Conservation (phyloP, 805 yeast species). For the Candida adriatica region DNA sequence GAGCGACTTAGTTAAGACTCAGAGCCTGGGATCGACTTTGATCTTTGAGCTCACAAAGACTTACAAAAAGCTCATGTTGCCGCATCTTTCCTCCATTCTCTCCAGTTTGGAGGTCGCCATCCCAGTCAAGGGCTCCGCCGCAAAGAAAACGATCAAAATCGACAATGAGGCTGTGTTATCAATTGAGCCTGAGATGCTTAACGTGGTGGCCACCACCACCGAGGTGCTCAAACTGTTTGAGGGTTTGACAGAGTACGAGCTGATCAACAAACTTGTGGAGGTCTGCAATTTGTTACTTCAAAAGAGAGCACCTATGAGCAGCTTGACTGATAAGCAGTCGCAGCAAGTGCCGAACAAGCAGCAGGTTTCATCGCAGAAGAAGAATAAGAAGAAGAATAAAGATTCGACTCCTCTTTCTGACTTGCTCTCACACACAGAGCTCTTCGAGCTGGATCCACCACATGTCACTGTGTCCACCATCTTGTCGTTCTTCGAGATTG, state of each 20-base stretch:
- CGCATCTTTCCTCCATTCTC: slow-evolving; percentile 44
- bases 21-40: slow-evolving; percentile 37
- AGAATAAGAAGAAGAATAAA: slow-evolving; percentile 36
- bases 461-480: slow-evolving; percentile 25
- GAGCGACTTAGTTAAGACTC: slow-evolving; percentile 37
- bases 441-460: slow-evolving; percentile 41
- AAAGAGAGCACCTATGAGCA: slow-evolving; percentile 26
- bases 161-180: slow-evolving; percentile 28
- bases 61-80: slow-evolving; percentile 31
- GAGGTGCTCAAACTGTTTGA: slow-evolving; percentile 28
- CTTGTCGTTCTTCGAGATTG: slow-evolving; percentile 37
- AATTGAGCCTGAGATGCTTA: slow-evolving; percentile 26
- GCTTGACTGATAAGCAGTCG: slow-evolving; percentile 21
- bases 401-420: slow-evolving; percentile 54
- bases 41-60: slow-evolving; percentile 25
- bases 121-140: slow-evolving; percentile 37
- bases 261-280: slow-evolving; percentile 51
- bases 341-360: slow-evolving; percentile 29
- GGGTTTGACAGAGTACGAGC: slow-evolving; percentile 41
- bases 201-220: slow-evolving; percentile 26
- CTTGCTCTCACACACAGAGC: slow-evolving; percentile 55
- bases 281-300: slow-evolving; percentile 38
- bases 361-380: slow-evolving; percentile 20
- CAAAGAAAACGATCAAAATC: slow-evolving; percentile 34
- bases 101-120: slow-evolving; percentile 50